Evolutionary conservation across 2,329 filamentous ascomycete genomes (phyloP).

Genomic region (Talaromyces sp.): DNA sequence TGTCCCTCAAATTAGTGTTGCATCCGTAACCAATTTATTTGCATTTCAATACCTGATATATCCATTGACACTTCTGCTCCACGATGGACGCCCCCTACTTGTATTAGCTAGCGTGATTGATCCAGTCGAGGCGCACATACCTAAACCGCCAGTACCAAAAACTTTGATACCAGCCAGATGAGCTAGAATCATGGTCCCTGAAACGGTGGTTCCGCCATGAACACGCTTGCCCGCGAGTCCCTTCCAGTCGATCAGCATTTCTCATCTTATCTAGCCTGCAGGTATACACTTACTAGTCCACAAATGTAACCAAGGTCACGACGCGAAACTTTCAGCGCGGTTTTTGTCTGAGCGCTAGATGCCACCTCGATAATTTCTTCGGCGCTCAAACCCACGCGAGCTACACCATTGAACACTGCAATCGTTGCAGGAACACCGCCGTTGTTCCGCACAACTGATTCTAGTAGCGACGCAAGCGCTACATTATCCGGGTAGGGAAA

Average conservation of each 20-base stretch:
- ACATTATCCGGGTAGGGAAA: constrained; percentile 68
- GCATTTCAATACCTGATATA: constrained; percentile 56
- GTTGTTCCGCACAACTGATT: constrained; percentile 71
- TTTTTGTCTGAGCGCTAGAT: constrained; percentile 58
- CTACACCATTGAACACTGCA: constrained; percentile 76
- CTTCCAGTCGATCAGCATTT: constrained; percentile 32
- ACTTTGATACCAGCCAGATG: constrained; percentile 81
- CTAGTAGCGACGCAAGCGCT: constrained; percentile 71
- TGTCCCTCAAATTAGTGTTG: constrained; percentile 16
- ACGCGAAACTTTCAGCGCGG: constrained; percentile 75
- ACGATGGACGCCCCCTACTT: constrained; percentile 73
- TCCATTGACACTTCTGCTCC: constrained; percentile 84
- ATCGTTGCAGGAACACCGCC: constrained; percentile 88
- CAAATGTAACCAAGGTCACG: constrained; percentile 79
- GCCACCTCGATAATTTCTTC: constrained; percentile 69
- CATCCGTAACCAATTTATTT: background rate
- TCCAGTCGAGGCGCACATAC: constrained; percentile 20
- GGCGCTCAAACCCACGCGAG: constrained; percentile 68
- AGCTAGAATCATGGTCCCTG: constrained; percentile 87
- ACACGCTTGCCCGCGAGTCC: constrained; percentile 62
- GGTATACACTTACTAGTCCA: constrained; percentile 55
- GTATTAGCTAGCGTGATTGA: constrained; percentile 16
- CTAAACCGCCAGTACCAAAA: constrained; percentile 90
- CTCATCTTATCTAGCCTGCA: background rate
- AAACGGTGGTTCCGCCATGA: constrained; percentile 88